A percentile compares a stretch with the other conserved stretches of the same genome.
Evolutionary conservation across 2,329 filamentous ascomycete genomes (phyloP).

Genomic region (Paecilomyces dactylethromorphus): DNA sequence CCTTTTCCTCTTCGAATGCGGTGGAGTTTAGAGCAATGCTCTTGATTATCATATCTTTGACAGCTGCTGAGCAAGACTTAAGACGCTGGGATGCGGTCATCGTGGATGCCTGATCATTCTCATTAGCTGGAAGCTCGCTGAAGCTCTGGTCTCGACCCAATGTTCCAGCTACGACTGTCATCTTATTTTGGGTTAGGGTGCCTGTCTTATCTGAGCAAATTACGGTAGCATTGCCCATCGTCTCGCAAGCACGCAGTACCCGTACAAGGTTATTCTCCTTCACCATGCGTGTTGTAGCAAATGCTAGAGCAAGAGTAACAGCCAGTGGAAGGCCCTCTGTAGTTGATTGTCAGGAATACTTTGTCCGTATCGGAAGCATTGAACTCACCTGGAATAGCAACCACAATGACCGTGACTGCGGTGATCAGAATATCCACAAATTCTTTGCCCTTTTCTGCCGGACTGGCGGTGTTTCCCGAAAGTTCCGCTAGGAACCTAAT

Average conservation of each 20-base stretch:
- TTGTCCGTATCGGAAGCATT: neutral
- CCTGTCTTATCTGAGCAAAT: constrained; percentile 78
- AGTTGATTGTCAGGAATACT: constrained; percentile 7
- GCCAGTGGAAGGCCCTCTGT: constrained; percentile 66
- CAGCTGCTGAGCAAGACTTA: constrained; percentile 22
- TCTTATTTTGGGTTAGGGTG: constrained; percentile 67
- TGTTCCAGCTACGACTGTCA: constrained; percentile 69
- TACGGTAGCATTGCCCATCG: constrained; percentile 73
- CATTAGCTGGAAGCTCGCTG: constrained; percentile 30
- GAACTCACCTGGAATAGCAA: constrained; percentile 57
- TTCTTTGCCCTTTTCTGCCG: constrained; percentile 70
- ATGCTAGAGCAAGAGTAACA: constrained; percentile 70
- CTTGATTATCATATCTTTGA: constrained; percentile 32
- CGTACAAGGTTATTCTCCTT: constrained; percentile 72
- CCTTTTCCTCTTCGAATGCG: constrained; percentile 68
- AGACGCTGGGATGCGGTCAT: constrained; percentile 20
- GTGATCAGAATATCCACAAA: constrained; percentile 73
- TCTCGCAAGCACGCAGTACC: constrained; percentile 70
- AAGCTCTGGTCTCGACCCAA: constrained; percentile 56
- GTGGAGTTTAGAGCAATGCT: constrained; percentile 53
- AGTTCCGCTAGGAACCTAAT: constrained; percentile 76
- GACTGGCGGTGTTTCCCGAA: constrained; percentile 43
- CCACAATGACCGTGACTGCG: constrained; percentile 72
- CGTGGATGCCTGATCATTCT: constrained; percentile 6
- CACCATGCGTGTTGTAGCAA: constrained; percentile 70